A percentile compares a stretch with the other conserved stretches of the same genome.
Evolutionary conservation across 2,329 filamentous ascomycete species (phyloP).

Genomic region (Aspergillus uvarum): DNA sequence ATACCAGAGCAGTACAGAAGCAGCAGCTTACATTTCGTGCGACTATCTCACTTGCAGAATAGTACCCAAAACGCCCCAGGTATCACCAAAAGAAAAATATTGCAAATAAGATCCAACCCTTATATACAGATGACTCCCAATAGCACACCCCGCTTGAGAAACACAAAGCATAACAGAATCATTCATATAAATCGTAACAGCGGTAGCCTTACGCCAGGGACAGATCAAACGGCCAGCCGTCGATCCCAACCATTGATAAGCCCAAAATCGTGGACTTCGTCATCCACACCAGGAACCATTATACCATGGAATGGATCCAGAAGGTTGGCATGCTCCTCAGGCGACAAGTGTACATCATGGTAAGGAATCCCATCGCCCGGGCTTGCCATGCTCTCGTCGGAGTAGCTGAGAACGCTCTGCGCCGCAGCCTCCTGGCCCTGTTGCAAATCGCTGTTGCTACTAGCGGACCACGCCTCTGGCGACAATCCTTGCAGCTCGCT

Average conservation of each 20-base stretch:
- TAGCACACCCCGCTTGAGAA: neutral
- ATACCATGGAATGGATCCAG: conserved; percentile 39
- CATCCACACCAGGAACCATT: conserved; percentile 36
- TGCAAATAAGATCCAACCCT: neutral
- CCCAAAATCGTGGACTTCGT: conserved; percentile 35
- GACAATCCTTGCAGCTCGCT: conserved; percentile 39
- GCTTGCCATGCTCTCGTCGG: conserved; percentile 59
- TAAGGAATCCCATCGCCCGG: conserved; percentile 46
- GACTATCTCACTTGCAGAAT: neutral
- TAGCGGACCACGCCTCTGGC: conserved; percentile 41
- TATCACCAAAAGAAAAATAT: conserved; percentile 4
- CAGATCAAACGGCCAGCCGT: conserved; percentile 32
- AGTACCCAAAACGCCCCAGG: conserved; percentile 2
- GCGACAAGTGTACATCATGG: conserved; percentile 24
- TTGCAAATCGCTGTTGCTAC: conserved; percentile 39
- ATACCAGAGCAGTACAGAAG: neutral
- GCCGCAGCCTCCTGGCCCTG: conserved; percentile 34
- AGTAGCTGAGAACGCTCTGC: conserved; percentile 60
- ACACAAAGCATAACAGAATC: neutral
- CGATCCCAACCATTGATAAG: conserved; percentile 35
- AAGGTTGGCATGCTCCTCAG: conserved; percentile 31
- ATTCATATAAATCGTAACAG: neutral
- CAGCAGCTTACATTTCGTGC: neutral
- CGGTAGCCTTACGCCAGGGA: neutral
- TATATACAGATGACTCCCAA: conserved; percentile 3